Evolutionary conservation across 768 basidiomycete species (phyloP).

Genomic region (Pholiota conissans): DNA sequence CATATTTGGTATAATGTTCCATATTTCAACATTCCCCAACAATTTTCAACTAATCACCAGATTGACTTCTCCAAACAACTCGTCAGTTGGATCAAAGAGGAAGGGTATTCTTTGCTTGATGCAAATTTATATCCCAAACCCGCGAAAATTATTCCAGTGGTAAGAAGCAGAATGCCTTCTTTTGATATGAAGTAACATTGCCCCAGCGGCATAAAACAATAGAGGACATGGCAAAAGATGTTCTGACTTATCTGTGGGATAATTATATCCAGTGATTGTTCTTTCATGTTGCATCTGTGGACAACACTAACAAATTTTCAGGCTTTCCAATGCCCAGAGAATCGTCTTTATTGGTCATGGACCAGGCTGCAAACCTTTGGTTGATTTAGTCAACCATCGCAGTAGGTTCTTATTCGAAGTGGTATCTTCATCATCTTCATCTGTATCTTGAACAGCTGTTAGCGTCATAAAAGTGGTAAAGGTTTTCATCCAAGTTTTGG

Average conservation of each 20-base stretch:
- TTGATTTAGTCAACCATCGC: constrained; percentile 71
- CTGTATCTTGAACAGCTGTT: constrained; percentile 7
- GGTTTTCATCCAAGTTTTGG: constrained; percentile 78
- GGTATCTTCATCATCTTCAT: not conserved
- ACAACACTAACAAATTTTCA: constrained; percentile 27
- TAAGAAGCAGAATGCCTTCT: constrained; percentile 6
- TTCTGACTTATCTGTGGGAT: constrained; percentile 91
- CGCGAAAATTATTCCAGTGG: constrained; percentile 14
- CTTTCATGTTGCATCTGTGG: not conserved
- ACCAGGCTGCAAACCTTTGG: constrained; percentile 73
- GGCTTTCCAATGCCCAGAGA: constrained; percentile 69
- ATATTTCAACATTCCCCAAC: not conserved
- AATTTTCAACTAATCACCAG: constrained; percentile 38
- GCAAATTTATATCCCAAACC: constrained; percentile 81
- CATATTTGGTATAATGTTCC: constrained; percentile 79
- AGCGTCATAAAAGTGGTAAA: constrained; percentile 55
- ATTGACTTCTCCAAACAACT: constrained; percentile 83
- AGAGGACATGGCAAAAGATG: constrained; percentile 50
- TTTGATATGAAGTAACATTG: too few relatives aligned
- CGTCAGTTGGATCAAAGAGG: constrained; percentile 69
- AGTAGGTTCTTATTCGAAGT: constrained; percentile 43
- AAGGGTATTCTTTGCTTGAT: constrained; percentile 78
- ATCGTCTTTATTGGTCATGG: constrained; percentile 89
- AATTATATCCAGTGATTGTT: constrained; percentile 83
- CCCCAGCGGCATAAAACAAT: constrained; percentile 38